phyloP scores from a whole-genome alignment of 352 stramenopile species.

The Phytophthora citrophthora region DNA sequence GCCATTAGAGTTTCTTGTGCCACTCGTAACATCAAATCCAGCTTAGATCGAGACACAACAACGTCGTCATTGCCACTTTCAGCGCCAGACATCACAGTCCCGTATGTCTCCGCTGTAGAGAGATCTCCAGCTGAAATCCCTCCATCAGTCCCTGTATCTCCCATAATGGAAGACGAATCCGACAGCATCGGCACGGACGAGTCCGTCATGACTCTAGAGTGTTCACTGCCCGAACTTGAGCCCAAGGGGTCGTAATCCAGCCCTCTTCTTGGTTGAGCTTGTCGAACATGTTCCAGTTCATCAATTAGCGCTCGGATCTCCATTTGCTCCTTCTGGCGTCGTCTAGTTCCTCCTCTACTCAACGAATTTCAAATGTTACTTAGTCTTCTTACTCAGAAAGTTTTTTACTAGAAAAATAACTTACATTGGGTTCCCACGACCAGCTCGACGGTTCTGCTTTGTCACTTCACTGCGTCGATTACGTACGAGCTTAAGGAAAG shows the following conservation, averaged over 20 bases:
- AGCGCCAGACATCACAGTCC: slow-evolving; percentile 25
- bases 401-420: background rate
- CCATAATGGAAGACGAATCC: slow-evolving; percentile 36
- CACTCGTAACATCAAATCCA: slow-evolving; percentile 59
- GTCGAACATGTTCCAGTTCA: slow-evolving; percentile 63
- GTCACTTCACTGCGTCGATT: slow-evolving; percentile 64
- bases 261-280: slow-evolving; percentile 14
- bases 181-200: slow-evolving; percentile 33
- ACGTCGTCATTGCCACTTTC: slow-evolving; percentile 34
- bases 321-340: slow-evolving; percentile 50
- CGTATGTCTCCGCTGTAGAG: slow-evolving; percentile 40
- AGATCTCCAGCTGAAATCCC: slow-evolving; percentile 35
- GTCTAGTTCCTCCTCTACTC: slow-evolving; percentile 27
- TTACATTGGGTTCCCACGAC: slow-evolving; percentile 29
- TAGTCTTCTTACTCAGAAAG: slow-evolving; percentile 2
- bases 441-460: slow-evolving; percentile 26
- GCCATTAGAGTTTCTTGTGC: slow-evolving; percentile 62
- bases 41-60: slow-evolving; percentile 54
- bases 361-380: slow-evolving; percentile 9
- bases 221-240: slow-evolving; percentile 16
- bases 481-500: slow-evolving; percentile 73
- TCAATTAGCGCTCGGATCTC: slow-evolving; percentile 65
- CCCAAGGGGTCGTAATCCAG: slow-evolving; percentile 35
- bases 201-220: slow-evolving; percentile 27
- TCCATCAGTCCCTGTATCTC: slow-evolving; percentile 29